Percentiles rank a stretch among this genome's conserved stretches.
Evolutionary conservation across 2,329 filamentous ascomycete genomes (phyloP).

Genomic region (Paraconiothyrium sp.): DNA sequence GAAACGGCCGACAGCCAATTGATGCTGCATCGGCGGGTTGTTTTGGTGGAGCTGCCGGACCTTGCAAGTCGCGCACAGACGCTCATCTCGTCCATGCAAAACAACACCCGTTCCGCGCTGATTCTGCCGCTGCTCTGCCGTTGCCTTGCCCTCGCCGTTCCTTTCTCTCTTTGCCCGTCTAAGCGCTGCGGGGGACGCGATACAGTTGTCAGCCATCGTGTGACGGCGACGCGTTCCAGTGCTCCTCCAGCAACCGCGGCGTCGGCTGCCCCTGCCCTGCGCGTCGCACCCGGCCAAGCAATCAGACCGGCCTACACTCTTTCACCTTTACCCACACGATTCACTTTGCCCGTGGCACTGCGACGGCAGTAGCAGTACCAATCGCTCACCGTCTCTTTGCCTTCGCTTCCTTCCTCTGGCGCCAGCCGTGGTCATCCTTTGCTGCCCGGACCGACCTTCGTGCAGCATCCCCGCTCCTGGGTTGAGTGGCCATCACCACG

Average conservation of each 20-base stretch:
- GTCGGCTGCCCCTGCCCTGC: slow-evolving; percentile 29
- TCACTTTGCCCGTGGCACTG: slow-evolving; percentile 26
- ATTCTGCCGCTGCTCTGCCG: slow-evolving; percentile 28
- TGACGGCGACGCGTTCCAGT: slow-evolving; percentile 40
- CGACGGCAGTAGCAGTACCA: slow-evolving; percentile 29
- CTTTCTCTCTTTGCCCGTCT: slow-evolving; percentile 39
- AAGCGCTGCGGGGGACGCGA: slow-evolving; percentile 44
- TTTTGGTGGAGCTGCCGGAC: slow-evolving; percentile 26
- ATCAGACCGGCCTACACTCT: slow-evolving; percentile 14
- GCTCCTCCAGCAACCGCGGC: slow-evolving; percentile 32
- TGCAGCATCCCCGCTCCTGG: slow-evolving; percentile 12
- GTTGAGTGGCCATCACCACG: slow-evolving; percentile 7
- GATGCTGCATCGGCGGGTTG: slow-evolving; percentile 22
- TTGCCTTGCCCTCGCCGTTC: slow-evolving; percentile 33
- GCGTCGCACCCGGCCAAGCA: slow-evolving; percentile 35
- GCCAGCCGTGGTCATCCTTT: slow-evolving; percentile 15
- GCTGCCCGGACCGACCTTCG: slow-evolving; percentile 7
- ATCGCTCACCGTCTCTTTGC: slow-evolving; percentile 8
- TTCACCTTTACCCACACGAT: slow-evolving; percentile 21
- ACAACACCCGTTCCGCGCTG: slow-evolving; percentile 36
- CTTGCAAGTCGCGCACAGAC: slow-evolving; percentile 20
- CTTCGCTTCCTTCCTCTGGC: slow-evolving; percentile 10
- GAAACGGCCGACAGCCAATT: slow-evolving; percentile 27
- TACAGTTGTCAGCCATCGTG: slow-evolving; percentile 33
- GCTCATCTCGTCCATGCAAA: slow-evolving; percentile 38